These are phyloP conservation scores for Diaporthe sp. DNA, from an alignment of 2,329 filamentous ascomycete genomes.

Conservation along the genomic window DNA sequence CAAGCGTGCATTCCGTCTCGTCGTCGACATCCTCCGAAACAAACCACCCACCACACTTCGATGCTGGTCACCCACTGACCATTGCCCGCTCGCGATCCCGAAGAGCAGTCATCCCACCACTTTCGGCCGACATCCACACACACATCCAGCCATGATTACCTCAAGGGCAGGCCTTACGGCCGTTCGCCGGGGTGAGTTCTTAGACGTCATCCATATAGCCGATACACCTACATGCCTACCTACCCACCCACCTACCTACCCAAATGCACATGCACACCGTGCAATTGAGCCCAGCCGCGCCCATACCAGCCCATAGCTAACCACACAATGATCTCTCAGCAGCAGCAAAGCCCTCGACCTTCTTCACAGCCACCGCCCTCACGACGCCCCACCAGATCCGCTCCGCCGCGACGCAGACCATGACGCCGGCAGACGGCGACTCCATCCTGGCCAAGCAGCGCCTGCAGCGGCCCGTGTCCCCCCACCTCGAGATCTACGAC, in stretches of 20 bases:
- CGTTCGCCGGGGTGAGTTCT: slow-evolving; percentile 65
- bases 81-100: slow-evolving; percentile 15
- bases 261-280: not conserved
- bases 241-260: not conserved
- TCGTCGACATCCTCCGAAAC: slow-evolving; percentile 32
- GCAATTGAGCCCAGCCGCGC: not conserved
- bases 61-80: slow-evolving; percentile 31
- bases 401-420: slow-evolving; percentile 65
- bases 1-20: not conserved
- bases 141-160: slow-evolving; percentile 60
- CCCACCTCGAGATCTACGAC: slow-evolving; percentile 88
- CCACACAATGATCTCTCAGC: slow-evolving; percentile 25
- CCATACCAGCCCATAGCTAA: slow-evolving; percentile 36
- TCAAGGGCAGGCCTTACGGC: slow-evolving; percentile 68
- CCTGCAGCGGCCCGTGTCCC: slow-evolving; percentile 81
- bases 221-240: slow-evolving; percentile 3
- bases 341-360: slow-evolving; percentile 56
- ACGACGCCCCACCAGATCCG: slow-evolving; percentile 50
- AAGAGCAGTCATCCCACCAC: slow-evolving; percentile 32
- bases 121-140: slow-evolving; percentile 20
- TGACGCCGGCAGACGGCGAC: slow-evolving; percentile 64
- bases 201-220: slow-evolving; percentile 15
- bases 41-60: slow-evolving; percentile 12
- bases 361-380: slow-evolving; percentile 61
- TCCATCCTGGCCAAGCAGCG: slow-evolving; percentile 85